Percentiles rank a stretch among this genome's conserved stretches.
These are phyloP conservation scores for Cotoneaster glaucophyllus DNA, from an alignment of 306 rosid species.

Conservation along the genomic window DNA sequence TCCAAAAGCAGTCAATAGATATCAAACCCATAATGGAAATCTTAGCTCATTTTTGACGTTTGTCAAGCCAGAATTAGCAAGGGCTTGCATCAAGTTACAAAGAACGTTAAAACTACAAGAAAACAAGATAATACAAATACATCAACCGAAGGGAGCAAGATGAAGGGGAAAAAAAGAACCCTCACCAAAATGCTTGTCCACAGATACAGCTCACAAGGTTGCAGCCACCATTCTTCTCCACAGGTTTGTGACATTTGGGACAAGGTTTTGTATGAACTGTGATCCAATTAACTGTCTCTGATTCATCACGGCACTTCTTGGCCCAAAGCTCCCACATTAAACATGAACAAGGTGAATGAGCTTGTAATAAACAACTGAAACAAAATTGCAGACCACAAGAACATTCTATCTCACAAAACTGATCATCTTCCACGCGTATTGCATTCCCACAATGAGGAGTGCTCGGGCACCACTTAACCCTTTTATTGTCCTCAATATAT, in stretches of 20 bases:
- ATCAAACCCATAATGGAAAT: background rate
- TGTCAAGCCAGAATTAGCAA: background rate
- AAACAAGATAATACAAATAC: background rate
- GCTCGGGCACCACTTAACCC: conserved; percentile 97
- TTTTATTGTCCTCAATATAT: conserved; percentile 88
- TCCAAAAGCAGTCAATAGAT: background rate
- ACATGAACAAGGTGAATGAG: conserved; percentile 98
- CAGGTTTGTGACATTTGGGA: conserved; percentile 92
- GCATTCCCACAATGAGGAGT: conserved; percentile 95
- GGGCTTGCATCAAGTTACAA: background rate
- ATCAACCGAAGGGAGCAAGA: background rate
- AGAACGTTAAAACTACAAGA: background rate
- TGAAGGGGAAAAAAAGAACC: background rate
- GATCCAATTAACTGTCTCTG: conserved; percentile 98
- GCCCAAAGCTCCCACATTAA: conserved; percentile 94
- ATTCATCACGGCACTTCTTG: conserved; percentile 88
- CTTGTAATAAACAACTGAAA: conserved; percentile 67
- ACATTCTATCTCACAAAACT: conserved; percentile 86
- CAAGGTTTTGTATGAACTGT: conserved; percentile 93
- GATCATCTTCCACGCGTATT: conserved; percentile 72
- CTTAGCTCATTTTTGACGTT: background rate
- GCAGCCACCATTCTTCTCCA: conserved; percentile 99
- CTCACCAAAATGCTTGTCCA: conserved; percentile 95
- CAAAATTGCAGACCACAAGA: conserved; percentile 90
- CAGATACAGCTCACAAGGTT: conserved; percentile 93